phyloP scores from a whole-genome alignment of 768 basidiomycete genomes.

The Lanmaoa rubissima region DNA sequence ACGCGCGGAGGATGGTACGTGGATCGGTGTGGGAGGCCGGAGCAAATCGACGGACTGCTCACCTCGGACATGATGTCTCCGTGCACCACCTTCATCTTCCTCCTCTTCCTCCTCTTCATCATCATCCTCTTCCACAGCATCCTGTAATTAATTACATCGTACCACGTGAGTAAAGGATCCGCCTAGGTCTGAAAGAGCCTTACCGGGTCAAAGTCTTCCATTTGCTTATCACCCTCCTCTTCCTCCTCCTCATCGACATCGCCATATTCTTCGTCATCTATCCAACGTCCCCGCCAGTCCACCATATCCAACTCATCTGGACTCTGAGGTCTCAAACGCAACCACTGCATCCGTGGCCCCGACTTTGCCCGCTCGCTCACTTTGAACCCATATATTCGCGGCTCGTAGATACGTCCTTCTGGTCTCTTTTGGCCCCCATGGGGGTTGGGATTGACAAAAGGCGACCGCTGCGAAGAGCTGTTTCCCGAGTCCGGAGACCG shows the following conservation, averaged over 20 bases:
- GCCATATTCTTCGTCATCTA: constrained; percentile 72
- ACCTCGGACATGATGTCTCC: constrained; percentile 33
- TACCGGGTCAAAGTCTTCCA: constrained; percentile 88
- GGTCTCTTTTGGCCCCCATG: constrained; percentile 89
- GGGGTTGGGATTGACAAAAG: constrained; percentile 85
- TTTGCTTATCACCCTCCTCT: constrained; percentile 60
- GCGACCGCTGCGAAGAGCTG: constrained; percentile 45
- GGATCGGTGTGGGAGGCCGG: constrained; percentile 39
- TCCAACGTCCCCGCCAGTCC: constrained; percentile 90
- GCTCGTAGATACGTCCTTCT: constrained; percentile 81
- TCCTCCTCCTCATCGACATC: constrained; percentile 56
- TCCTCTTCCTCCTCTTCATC: constrained; percentile 53
- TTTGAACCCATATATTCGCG: constrained; percentile 96
- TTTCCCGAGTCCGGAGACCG: constrained; percentile 52
- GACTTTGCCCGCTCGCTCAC: constrained; percentile 93
- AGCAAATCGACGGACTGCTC: constrained; percentile 38
- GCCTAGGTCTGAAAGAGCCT: constrained; percentile 17
- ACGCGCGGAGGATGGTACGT: constrained; percentile 43
- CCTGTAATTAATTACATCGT: constrained; percentile 34
- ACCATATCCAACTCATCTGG: constrained; percentile 81
- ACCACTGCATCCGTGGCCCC: constrained; percentile 97
- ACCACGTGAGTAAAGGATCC: constrained; percentile 10
- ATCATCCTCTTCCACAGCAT: constrained; percentile 55
- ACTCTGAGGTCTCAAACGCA: constrained; percentile 81
- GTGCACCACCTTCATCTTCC: constrained; percentile 25